A percentile compares a stretch with the other conserved stretches of the same genome.
Evolutionary conservation across 2,329 filamentous ascomycete species (phyloP).

Genomic region (Bipolaris oryzae): DNA sequence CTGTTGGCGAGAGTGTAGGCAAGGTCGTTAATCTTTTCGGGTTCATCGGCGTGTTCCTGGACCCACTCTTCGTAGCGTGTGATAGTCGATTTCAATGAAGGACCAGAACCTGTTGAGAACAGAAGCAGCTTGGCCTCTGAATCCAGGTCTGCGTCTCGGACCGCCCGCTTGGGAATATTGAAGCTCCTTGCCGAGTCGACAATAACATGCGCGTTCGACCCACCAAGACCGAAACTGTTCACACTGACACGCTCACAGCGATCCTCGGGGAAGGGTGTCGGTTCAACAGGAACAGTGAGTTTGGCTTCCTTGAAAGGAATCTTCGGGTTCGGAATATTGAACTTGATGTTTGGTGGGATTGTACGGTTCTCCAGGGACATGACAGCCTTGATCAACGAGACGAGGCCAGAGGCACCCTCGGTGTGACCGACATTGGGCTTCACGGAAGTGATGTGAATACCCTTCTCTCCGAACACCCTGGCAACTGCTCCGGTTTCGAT

Average conservation of each 20-base stretch:
- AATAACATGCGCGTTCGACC: conserved; percentile 22
- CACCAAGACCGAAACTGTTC: conserved; percentile 22
- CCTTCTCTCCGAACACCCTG: conserved; percentile 13
- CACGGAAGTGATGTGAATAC: conserved; percentile 25
- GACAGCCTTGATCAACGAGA: conserved; percentile 44
- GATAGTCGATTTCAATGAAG: conserved; percentile 12
- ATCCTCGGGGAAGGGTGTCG: conserved; percentile 13
- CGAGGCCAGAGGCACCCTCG: conserved; percentile 30
- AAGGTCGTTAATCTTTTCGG: conserved; percentile 8
- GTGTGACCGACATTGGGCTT: conserved; percentile 50
- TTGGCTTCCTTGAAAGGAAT: conserved; percentile 19
- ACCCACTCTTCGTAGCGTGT: conserved; percentile 4
- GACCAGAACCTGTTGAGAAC: conserved; percentile 24
- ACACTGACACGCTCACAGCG: conserved; percentile 16
- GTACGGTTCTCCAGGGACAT: conserved; percentile 47
- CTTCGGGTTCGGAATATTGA: conserved; percentile 20
- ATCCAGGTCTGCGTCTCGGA: not conserved
- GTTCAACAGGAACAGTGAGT: conserved; percentile 16
- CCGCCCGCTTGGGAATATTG: not conserved
- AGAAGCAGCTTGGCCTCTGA: conserved; percentile 15
- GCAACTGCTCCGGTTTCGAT: conserved; percentile 28
- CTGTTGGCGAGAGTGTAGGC: conserved; percentile 23
- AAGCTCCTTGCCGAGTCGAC: conserved; percentile 14
- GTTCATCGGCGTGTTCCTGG: not conserved
- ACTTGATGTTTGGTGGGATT: conserved; percentile 38